Conservation (phyloP, 2,329 filamentous ascomycete genomes). For the Alternaria solani region DNA sequence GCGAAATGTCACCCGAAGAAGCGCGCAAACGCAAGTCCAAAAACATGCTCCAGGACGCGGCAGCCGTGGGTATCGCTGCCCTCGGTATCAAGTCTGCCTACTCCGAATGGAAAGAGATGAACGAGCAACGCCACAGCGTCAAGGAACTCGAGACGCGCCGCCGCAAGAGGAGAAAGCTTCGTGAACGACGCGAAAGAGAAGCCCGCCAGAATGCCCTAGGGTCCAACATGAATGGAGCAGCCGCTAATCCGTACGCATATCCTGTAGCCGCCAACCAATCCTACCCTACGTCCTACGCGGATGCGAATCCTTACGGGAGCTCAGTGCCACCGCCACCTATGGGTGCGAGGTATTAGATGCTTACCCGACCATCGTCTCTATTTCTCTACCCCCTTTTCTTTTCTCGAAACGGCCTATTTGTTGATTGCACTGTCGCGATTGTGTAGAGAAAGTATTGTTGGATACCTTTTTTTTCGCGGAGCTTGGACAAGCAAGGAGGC, state of each 20-base stretch:
- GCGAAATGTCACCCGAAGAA: slow-evolving; percentile 69
- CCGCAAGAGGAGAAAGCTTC: slow-evolving; percentile 55
- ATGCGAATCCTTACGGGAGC: slow-evolving; percentile 57
- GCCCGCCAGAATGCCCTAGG: slow-evolving; percentile 54
- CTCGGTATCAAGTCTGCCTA: slow-evolving; percentile 73
- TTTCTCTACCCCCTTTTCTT: background rate
- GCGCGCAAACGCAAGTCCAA: slow-evolving; percentile 69
- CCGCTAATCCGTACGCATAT: slow-evolving; percentile 50
- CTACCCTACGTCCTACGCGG: slow-evolving; percentile 51
- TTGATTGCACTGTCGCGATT: background rate
- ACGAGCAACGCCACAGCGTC: slow-evolving; percentile 66
- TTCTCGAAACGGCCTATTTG: background rate
- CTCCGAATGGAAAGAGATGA: slow-evolving; percentile 73
- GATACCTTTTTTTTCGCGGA: slow-evolving; percentile 4
- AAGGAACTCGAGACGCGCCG: slow-evolving; percentile 63
- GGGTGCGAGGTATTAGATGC: slow-evolving; percentile 46
- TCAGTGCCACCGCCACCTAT: slow-evolving; percentile 52
- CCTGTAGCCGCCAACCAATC: slow-evolving; percentile 46
- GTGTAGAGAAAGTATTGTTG: slow-evolving; percentile 10
- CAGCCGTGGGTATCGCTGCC: slow-evolving; percentile 72
- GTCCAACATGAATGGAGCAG: slow-evolving; percentile 43
- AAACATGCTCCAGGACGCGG: slow-evolving; percentile 69
- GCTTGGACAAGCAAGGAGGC: background rate
- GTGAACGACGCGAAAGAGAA: slow-evolving; percentile 54
- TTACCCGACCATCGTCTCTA: background rate